Evolutionary conservation across 2,329 filamentous ascomycete genomes (phyloP), one percentile per base, ranked within the genome.

Genomic region (Aspergillus sp.): DNA sequence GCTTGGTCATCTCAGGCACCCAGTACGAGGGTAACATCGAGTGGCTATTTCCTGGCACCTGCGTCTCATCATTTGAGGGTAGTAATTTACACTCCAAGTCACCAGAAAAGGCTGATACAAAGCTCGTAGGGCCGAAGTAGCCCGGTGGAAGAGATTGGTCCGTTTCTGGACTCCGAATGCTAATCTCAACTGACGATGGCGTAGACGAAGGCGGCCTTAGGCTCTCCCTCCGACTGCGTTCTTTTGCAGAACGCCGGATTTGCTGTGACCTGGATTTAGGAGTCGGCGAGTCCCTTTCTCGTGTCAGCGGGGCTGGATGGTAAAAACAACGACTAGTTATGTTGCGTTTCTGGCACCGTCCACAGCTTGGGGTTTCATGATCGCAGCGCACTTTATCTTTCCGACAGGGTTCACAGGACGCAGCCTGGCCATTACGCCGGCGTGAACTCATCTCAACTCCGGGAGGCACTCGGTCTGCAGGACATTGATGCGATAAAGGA

Each of bases 51-150:
- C 24, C 40, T 17, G n/a, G 3, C 41, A 23, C 11, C n/a, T 37
- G 50, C 8, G 17, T 3, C 6, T 6, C 23, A 39, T 47, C 33
- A 21, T 27, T 15, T 5, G 51, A 46, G 12, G 33, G 15, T 9
- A 31, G 24, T 4, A 15, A 61, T n/a, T 61, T 57, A 14, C 64
- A 46, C 19, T 65, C 67, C 14, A 61, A 59, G 49, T 62, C 63
- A 3, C 67, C 64, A 8, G 60, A 61, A 43, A 74, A 60, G 3
- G 64, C 60, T 5, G 69, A 66, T 1, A 72, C 64, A 55, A 71
- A 73, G 52, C 71, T 74, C 2, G 67, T 73, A 3, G 72, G 71
- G 9, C 72, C 72, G n/a, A 73, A 62, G 33, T 74, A 72, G 7
- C 70, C 66, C 11, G 67, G 59, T 8, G 65, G 55, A 2, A 68